Evolutionary conservation across 352 stramenopile genomes (phyloP).

Genomic region (Phytophthora hibernalis): DNA sequence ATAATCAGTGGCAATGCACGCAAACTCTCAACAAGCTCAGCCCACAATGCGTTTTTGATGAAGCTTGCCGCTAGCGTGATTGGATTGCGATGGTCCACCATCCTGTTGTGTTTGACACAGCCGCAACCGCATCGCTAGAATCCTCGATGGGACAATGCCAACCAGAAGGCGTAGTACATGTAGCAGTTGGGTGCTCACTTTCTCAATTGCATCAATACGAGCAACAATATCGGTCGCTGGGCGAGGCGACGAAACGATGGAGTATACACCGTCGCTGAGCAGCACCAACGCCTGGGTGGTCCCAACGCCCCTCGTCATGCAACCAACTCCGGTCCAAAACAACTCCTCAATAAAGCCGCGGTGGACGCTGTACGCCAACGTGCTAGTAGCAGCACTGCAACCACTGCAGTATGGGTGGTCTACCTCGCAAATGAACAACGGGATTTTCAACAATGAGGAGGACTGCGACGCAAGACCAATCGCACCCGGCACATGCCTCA

Average conservation of each 20-base stretch:
- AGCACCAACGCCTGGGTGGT: slow-evolving; percentile 26
- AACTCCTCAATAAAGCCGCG: slow-evolving; percentile 22
- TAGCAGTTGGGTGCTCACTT: slow-evolving; percentile 15
- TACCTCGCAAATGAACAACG: slow-evolving; percentile 59
- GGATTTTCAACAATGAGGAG: slow-evolving; percentile 43
- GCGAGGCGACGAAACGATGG: slow-evolving; percentile 12
- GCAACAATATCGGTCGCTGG: neutral
- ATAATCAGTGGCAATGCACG: slow-evolving; percentile 14
- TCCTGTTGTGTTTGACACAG: neutral
- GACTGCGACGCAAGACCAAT: slow-evolving; percentile 54
- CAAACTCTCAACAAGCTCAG: slow-evolving; percentile 7
- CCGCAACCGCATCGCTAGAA: slow-evolving; percentile 13
- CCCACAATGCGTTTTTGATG: neutral
- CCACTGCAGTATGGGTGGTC: slow-evolving; percentile 50
- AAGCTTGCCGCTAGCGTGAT: slow-evolving; percentile 6
- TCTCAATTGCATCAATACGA: slow-evolving; percentile 24
- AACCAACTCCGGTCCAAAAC: slow-evolving; percentile 8
- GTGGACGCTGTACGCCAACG: slow-evolving; percentile 60
- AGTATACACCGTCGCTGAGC: slow-evolving; percentile 34
- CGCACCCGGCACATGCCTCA: slow-evolving; percentile 30
- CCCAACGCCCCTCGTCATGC: slow-evolving; percentile 18
- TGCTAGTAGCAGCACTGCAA: slow-evolving; percentile 54
- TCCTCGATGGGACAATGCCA: slow-evolving; percentile 3
- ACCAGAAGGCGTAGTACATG: neutral
- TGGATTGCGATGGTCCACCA: slow-evolving; percentile 11